Base-by-base conservation (phyloP, 805 yeast genomes). In the Nakazawaea molendinolei region DNA sequence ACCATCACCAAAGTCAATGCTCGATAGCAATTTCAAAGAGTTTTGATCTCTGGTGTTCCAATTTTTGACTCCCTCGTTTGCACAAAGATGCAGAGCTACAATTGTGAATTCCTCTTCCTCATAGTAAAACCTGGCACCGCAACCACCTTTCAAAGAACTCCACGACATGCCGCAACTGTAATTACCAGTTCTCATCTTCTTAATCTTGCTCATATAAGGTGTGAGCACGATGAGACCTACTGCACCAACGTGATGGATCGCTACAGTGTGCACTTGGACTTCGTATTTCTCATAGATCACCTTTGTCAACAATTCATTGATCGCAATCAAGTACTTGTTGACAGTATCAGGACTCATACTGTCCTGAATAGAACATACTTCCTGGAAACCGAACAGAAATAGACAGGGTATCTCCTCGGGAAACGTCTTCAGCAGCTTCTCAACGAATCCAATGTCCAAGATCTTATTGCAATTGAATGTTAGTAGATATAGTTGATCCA, bases 131-230 rank as follows among this genome's bases (percentile, higher is more conserved):
- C 89, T 59, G 1, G 80, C 33, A 0, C 80, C 85, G 1, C 72
- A 77, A 0, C 77, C 89, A 1, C 95, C 95, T 53, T 89, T 89
- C 48, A 84, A 52, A 36, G 78, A 73, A 1, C 90, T 75, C 40
- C 66, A 61, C 6, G 68, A 63, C 37, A 62, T 51, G 2, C 96
- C 95, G 42, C 77, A 63, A 13, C 73, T 67, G 14, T 60, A 61
- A 8, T 50, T 52, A 2, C 66, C 66, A 10, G 40, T 46, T 10
- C 47, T 43, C 12, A 60, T 35, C 30, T 48, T 41, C 18, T 48
- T 30, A 16, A 63, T 48, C 37, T 54, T 56, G 13, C 53, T 42
- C 24, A 20, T 20, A 43, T 46, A 59, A n/a, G 71, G 69, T 8
- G 71, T 62, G 9, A 79, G 53, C 2, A 76, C 53, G 3, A 79